Conservation (phyloP, 257 asterid species). For the Nicotiana paniculata region DNA sequence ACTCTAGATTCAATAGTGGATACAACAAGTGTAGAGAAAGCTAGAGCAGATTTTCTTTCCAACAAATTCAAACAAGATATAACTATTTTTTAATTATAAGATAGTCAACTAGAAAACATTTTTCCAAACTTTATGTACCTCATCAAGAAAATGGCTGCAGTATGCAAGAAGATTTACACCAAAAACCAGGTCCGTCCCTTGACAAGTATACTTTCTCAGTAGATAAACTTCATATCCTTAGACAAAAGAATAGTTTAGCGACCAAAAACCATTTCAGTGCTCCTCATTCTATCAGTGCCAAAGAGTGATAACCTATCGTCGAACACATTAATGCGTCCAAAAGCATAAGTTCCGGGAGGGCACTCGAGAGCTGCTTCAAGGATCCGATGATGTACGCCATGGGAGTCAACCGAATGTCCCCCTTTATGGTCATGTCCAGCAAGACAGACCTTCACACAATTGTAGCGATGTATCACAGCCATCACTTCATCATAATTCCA, state of each 20-base stretch:
- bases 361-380: conserved; percentile 92
- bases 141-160: background rate
- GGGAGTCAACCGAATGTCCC: conserved; percentile 59
- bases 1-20: too few relatives aligned
- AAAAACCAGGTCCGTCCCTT: background rate
- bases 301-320: conserved; percentile 51
- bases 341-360: conserved; percentile 78
- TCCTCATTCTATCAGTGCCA: conserved; percentile 66
- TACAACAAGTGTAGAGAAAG: too few relatives aligned
- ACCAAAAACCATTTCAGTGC: conserved; percentile 59
- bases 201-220: background rate
- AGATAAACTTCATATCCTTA: background rate
- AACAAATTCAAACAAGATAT: too few relatives aligned
- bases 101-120: too few relatives aligned
- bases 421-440: conserved; percentile 86
- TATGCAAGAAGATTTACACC: background rate
- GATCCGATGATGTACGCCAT: conserved; percentile 80
- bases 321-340: conserved; percentile 59
- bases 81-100: too few relatives aligned
- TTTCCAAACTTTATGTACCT: background rate
- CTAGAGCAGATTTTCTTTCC: too few relatives aligned
- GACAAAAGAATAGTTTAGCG: conserved; percentile 9
- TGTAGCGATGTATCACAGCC: conserved; percentile 62
- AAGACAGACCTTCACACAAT: conserved; percentile 78
- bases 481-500: conserved; percentile 93